Evolutionary conservation across 768 basidiomycete species (phyloP).

Genomic region (Pleurotus platypus): DNA sequence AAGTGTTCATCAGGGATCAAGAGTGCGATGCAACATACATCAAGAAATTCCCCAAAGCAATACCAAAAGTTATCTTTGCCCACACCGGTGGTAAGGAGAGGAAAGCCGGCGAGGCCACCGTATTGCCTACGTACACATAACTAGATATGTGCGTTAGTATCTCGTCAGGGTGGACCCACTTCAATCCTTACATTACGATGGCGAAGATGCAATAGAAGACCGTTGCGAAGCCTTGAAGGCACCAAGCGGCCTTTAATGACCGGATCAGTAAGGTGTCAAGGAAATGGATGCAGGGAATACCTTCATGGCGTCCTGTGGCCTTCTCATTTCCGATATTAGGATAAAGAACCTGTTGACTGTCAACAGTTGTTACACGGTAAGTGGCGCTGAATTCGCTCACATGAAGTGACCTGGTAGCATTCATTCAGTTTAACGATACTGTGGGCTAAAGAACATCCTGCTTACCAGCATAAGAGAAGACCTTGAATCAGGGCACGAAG

Average conservation of each 20-base stretch:
- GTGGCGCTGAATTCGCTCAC: constrained; percentile 20
- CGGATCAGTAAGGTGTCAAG: neutral
- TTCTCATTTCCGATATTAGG: constrained; percentile 53
- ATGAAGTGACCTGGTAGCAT: constrained; percentile 44
- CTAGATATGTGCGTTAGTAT: constrained; percentile 14
- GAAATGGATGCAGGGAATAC: constrained; percentile 17
- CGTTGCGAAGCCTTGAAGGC: constrained; percentile 50
- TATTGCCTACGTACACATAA: constrained; percentile 46
- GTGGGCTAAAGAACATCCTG: neutral
- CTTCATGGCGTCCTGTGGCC: constrained; percentile 54
- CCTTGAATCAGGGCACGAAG: constrained; percentile 19
- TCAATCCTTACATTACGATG: constrained; percentile 25
- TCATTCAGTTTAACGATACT: no score
- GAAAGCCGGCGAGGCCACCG: constrained; percentile 41
- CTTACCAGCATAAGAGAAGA: constrained; percentile 48
- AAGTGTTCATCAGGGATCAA: neutral
- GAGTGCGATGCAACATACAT: constrained; percentile 29
- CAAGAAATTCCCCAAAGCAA: constrained; percentile 49
- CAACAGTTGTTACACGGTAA: no score
- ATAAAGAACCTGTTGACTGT: constrained; percentile 44
- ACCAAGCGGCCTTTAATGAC: constrained; percentile 42
- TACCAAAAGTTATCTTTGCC: constrained; percentile 46
- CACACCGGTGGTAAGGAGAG: constrained; percentile 44
- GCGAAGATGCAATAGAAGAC: constrained; percentile 46
- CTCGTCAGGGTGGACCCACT: neutral